Evolutionary conservation across 1,284 basidiomycete genomes (phyloP).

Genomic region (Cryptococcus amylolentus): DNA sequence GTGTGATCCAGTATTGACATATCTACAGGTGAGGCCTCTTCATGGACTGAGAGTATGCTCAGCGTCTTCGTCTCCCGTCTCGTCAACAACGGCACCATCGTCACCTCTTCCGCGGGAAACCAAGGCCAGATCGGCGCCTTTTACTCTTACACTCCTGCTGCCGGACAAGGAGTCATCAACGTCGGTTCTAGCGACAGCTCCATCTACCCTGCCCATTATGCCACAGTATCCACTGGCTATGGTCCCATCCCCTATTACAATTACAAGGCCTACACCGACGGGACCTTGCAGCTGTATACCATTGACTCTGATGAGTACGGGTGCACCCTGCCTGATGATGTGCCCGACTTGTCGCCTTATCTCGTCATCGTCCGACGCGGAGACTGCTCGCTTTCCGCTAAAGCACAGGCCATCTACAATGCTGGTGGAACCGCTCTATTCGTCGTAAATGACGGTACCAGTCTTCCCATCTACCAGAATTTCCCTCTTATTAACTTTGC

Average conservation of each 20-base stretch:
- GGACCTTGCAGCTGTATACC: slow-evolving; percentile 27
- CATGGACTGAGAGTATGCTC: slow-evolving; percentile 58
- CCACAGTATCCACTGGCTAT: slow-evolving; percentile 34
- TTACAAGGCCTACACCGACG: slow-evolving; percentile 25
- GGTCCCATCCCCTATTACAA: slow-evolving; percentile 39
- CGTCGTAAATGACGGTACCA: slow-evolving; percentile 23
- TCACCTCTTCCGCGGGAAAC: slow-evolving; percentile 50
- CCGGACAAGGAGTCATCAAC: slow-evolving; percentile 44
- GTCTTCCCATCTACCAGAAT: slow-evolving; percentile 23
- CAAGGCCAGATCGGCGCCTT: slow-evolving; percentile 47
- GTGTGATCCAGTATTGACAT: background rate
- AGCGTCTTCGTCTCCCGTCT: slow-evolving; percentile 60
- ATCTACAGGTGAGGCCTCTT: slow-evolving; percentile 52
- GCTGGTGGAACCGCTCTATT: slow-evolving; percentile 27
- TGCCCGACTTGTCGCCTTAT: slow-evolving; percentile 31
- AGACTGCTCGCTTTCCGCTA: slow-evolving; percentile 23
- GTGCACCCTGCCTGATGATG: slow-evolving; percentile 33
- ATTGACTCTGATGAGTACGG: slow-evolving; percentile 39
- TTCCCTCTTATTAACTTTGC: slow-evolving; percentile 34
- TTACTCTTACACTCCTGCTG: slow-evolving; percentile 47
- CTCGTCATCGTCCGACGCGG: slow-evolving; percentile 44
- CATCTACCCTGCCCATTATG: slow-evolving; percentile 37
- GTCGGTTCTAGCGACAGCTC: slow-evolving; percentile 43
- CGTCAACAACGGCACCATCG: slow-evolving; percentile 55
- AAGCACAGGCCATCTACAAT: slow-evolving; percentile 24